A percentile compares a stretch with the other conserved stretches of the same genome.
Conservation (phyloP, 257 asterid genomes). For the Solanum paucissectum region DNA sequence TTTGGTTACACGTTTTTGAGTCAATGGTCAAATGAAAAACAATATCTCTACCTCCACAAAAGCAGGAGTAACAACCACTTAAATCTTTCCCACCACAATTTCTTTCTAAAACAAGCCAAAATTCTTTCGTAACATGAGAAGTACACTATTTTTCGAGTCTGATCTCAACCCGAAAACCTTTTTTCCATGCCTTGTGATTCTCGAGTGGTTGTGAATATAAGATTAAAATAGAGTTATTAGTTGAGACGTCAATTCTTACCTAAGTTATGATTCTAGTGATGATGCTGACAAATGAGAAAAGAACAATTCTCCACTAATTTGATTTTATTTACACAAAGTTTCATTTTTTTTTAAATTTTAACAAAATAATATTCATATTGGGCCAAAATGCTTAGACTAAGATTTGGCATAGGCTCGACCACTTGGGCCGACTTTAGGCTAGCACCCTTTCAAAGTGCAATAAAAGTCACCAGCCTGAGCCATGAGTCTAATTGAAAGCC, state of each 20-base stretch:
- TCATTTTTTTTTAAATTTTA: background rate
- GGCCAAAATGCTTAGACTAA: background rate
- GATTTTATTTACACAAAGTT: background rate
- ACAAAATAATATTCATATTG: background rate
- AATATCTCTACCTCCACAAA: no score
- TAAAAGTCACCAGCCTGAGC: constrained; percentile 2
- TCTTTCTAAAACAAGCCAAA: background rate
- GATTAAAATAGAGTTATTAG: background rate
- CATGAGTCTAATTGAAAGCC: background rate
- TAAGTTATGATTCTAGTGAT: background rate
- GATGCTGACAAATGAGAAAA: background rate
- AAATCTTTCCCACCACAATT: background rate
- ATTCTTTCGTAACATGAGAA: background rate
- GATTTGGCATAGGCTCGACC: background rate
- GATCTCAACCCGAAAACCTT: background rate
- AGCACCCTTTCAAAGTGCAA: background rate
- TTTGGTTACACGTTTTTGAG: no score
- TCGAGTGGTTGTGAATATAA: background rate
- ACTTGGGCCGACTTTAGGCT: constrained; percentile 26
- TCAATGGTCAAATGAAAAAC: background rate
- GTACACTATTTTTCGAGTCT: background rate
- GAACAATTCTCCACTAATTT: background rate
- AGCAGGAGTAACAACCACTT: background rate
- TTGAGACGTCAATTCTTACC: background rate
- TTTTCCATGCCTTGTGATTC: background rate